Base-by-base conservation (phyloP, 495 filamentous ascomycete species). In the Hypoxylon lienhwacheense region DNA sequence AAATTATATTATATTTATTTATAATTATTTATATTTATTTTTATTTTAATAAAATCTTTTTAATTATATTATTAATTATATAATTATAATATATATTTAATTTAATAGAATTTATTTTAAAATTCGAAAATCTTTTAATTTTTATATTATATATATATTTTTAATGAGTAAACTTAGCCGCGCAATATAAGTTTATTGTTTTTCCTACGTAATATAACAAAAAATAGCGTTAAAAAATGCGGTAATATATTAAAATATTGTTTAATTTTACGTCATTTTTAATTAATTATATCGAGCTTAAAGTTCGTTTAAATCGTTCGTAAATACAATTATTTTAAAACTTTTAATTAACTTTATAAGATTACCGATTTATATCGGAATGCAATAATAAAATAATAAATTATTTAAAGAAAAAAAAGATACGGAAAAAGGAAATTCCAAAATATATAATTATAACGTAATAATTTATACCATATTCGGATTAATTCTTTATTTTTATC, bases 231-330 rank as follows among this genome's bases (percentile, higher is more conserved):
- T n/a, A n/a, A n/a, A n/a, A n/a, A n/a, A n/a, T n/a, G n/a, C n/a
- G n/a, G n/a, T n/a, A n/a, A n/a, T n/a, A 2, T 5, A 2, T 0
- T 4, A 35, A 35, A 35, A 14, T 7, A 35, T 35, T 35, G 17
- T 15, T 22, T 10, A 39, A 21, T 12, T 39, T 39, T 12, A 1
- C 7, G 29, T 12, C n/a, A 40, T 22, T 24, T 40, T 5, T 40
- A 40, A 40, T 11, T 6, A 40, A 40, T 40, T 40, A 40, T 22
- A 22, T 40, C 25, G n/a, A 40, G n/a, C n/a, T 40, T 40, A 40
- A 40, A 20, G n/a, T n/a, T n/a, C n/a, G n/a, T n/a, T n/a, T 26
- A 5, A 26, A 26, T 8, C 24, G 24, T 26, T 5, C 24, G 24
- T 8, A 8, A n/a, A n/a, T n/a, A n/a, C n/a, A n/a, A n/a, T n/a